A percentile compares a stretch with the other conserved stretches of the same genome.
phyloP scores from a whole-genome alignment of 2,329 filamentous ascomycete genomes.

The Talaromyces sp. region DNA sequence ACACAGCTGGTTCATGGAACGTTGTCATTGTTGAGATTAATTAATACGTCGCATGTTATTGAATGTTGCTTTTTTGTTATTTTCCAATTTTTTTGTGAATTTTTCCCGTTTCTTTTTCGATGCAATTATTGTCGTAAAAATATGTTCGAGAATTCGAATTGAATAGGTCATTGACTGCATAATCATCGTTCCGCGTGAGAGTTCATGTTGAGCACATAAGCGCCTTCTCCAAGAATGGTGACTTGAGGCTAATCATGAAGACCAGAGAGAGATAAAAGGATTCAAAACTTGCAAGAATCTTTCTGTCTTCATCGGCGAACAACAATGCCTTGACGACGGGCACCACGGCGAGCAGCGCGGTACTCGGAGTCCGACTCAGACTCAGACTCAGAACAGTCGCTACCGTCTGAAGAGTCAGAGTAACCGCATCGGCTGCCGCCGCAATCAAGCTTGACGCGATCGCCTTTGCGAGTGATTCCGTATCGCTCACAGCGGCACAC shows the following conservation, averaged over 20 bases:
- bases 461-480: slow-evolving; percentile 88
- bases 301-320: slow-evolving; percentile 31
- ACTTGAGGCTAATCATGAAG: slow-evolving; percentile 1
- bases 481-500: slow-evolving; percentile 93
- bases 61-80: neutral
- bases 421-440: slow-evolving; percentile 84
- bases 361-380: slow-evolving; percentile 38
- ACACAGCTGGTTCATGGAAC: slow-evolving; percentile 7
- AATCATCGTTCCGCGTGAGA: neutral
- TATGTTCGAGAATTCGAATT: slow-evolving; percentile 7
- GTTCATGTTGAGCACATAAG: neutral
- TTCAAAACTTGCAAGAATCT: neutral
- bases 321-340: slow-evolving; percentile 36
- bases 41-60: neutral
- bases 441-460: slow-evolving; percentile 94
- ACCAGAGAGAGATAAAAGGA: neutral
- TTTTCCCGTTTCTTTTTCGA: neutral
- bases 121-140: slow-evolving; percentile 2
- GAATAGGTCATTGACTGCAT: slow-evolving; percentile 4
- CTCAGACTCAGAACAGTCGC: slow-evolving; percentile 61
- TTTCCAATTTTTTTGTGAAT: slow-evolving; percentile 1
- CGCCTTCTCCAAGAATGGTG: neutral
- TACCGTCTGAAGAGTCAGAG: slow-evolving; percentile 56
- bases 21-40: slow-evolving; percentile 5
- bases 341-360: slow-evolving; percentile 30